Evolutionary conservation across 2,329 filamentous ascomycete species (phyloP), one percentile per base, ranked within the genome.

Genomic region (Xylaria sp.): DNA sequence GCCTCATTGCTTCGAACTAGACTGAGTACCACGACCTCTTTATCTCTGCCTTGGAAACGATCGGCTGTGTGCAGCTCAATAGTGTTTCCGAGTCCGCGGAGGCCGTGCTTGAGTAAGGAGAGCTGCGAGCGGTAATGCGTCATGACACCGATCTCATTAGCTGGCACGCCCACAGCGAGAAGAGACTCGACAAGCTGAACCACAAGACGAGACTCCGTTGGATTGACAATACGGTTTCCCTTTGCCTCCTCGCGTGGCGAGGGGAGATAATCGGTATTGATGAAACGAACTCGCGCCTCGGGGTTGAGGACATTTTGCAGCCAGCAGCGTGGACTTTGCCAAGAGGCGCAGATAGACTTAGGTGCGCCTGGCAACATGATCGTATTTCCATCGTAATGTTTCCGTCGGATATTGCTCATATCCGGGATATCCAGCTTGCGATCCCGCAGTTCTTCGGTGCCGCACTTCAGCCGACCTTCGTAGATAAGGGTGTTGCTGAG

Each of bases 51-150:
- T 73, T 99, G 94, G 74, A 96, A 99, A 50, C 93, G 91, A 75
- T 99, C 94, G 2, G 94, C 92, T 0, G 94, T 97, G 74, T 99
- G 92, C 82, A 97, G 92, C 75, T 99, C 94, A 1, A 99, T 86
- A 1, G 83, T 83, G 0, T 79, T 66, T 0, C 79, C 76, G 66
- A 80, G 75, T 48, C 76, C 78, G 37, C 84, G 83, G 39, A 96
- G 83, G 9, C 80, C 81, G 62, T 92, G 85, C 65, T 90, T 90
- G 1, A 99, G 80, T 2, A 96, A 79, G 0, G 91, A 87, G 1
- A 99, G 84, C 73, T 99, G 94, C 4, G 90, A 92, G 60, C 94
- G 90, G 75, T 99, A 99, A 74, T 97, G 92, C 13, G 94, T 97
- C 78, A 99, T 97, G 66, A 99, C 89, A 52, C 94, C 94, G 59